These are phyloP conservation scores for Yarrowia hollandica DNA, from an alignment of 805 yeast species.

Conservation along the genomic window DNA sequence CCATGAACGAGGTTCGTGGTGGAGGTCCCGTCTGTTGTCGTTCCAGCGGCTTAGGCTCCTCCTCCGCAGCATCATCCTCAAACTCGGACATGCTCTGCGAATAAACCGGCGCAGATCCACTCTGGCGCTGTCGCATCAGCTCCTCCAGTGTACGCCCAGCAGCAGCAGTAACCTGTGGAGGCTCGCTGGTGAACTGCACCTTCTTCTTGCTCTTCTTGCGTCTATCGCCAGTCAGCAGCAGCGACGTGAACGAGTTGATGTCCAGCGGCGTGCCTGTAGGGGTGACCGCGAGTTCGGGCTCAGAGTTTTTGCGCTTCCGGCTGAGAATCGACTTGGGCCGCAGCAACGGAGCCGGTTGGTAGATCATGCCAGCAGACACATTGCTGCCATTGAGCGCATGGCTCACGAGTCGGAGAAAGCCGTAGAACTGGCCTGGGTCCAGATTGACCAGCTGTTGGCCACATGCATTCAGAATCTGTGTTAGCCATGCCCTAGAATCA, in stretches of 20 bases:
- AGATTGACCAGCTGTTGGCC: conserved; percentile 50
- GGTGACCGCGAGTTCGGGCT: conserved; percentile 20
- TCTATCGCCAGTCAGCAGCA: conserved; percentile 77
- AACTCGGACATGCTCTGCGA: conserved; percentile 25
- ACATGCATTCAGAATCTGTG: conserved; percentile 38
- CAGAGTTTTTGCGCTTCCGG: conserved; percentile 47
- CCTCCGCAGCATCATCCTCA: neutral
- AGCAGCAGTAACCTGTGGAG: conserved; percentile 46
- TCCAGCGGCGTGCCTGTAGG: conserved; percentile 47
- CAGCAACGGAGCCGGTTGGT: conserved; percentile 62
- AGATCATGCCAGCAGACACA: conserved; percentile 44
- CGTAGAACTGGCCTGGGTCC: conserved; percentile 89
- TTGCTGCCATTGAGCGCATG: conserved; percentile 57
- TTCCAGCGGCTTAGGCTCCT: conserved; percentile 31
- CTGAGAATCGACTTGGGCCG: conserved; percentile 76
- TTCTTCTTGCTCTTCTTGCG: conserved; percentile 38
- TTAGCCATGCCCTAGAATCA: neutral
- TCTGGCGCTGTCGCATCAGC: conserved; percentile 39
- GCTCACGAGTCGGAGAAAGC: conserved; percentile 74
- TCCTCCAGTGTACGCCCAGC: conserved; percentile 45
- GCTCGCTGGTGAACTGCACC: conserved; percentile 42
- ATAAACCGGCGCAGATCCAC: neutral
- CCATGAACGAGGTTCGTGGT: conserved; percentile 6
- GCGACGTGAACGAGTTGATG: conserved; percentile 80
- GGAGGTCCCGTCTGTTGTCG: conserved; percentile 35